A percentile compares a stretch with the other conserved stretches of the same genome.
Conservation (phyloP, 2,329 filamentous ascomycete genomes). For the Fusarium tupiense region DNA sequence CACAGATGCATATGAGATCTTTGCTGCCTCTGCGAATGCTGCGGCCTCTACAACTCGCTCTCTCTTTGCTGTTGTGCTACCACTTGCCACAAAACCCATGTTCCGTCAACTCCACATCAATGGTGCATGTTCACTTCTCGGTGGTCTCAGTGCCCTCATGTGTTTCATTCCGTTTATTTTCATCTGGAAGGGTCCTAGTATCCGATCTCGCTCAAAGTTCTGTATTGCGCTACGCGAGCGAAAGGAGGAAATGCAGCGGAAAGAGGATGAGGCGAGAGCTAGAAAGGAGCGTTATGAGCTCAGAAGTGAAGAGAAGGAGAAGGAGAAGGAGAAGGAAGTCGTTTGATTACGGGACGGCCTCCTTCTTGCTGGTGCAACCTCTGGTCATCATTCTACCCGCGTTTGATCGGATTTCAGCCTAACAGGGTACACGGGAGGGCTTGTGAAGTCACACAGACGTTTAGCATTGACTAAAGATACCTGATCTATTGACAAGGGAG, state of each 20-base stretch:
- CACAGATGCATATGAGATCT: conserved; percentile 74
- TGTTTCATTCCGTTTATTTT: conserved; percentile 63
- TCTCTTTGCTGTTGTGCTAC: conserved; percentile 84
- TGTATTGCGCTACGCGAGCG: conserved; percentile 67
- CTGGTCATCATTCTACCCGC: not conserved
- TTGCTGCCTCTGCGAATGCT: conserved; percentile 80
- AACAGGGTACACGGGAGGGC: not conserved
- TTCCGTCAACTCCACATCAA: conserved; percentile 58
- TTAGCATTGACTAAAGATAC: not conserved
- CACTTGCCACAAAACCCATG: conserved; percentile 63
- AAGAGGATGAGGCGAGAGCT: conserved; percentile 49
- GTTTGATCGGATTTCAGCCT: not conserved
- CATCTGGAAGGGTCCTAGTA: conserved; percentile 63
- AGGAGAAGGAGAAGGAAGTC: conserved; percentile 11
- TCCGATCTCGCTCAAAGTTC: conserved; percentile 68
- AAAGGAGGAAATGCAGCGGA: conserved; percentile 58
- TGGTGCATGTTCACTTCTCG: conserved; percentile 63
- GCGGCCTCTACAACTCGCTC: conserved; percentile 88
- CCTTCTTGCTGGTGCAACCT: not conserved
- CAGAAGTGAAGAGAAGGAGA: conserved; percentile 33
- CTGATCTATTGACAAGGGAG: not conserved
- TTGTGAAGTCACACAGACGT: not conserved
- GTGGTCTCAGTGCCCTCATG: conserved; percentile 60
- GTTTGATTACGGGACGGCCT: not conserved
- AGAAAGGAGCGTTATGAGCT: conserved; percentile 42